Percentiles rank a stretch among this genome's conserved stretches.
Evolutionary conservation across 78 protist genomes (phyloP).

Genomic region (Goniomonas avonlea): DNA sequence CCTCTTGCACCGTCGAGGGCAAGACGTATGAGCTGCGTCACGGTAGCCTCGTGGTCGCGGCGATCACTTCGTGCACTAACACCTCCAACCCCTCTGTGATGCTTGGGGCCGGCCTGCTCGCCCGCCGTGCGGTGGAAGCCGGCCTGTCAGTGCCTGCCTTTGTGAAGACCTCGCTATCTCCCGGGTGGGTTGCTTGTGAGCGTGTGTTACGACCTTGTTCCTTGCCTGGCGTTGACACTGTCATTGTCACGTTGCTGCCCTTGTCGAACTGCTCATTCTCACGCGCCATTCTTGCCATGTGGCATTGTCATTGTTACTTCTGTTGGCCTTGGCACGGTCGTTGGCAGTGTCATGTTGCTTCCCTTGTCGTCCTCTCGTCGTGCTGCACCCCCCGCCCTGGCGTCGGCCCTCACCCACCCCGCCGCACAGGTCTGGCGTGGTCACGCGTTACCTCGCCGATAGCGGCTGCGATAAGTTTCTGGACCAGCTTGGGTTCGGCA

Average conservation of each 20-base stretch:
- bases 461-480: conserved; percentile 53
- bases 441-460: conserved; percentile 57
- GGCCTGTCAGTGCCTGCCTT: conserved; percentile 61
- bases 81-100: conserved; percentile 81
- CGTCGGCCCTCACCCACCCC: not conserved
- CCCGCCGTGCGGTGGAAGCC: conserved; percentile 63
- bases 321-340: too few relatives aligned
- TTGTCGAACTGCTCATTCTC: too few relatives aligned
- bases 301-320: too few relatives aligned
- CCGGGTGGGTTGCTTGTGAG: conserved; percentile 69
- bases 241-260: too few relatives aligned
- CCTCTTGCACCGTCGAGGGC: conserved; percentile 41
- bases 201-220: too few relatives aligned
- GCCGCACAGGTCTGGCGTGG: conserved; percentile 49
- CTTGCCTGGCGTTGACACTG: too few relatives aligned
- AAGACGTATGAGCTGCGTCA: conserved; percentile 43
- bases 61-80: conserved; percentile 85
- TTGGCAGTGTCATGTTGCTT: too few relatives aligned
- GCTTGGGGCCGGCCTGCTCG: conserved; percentile 81
- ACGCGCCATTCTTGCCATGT: too few relatives aligned
- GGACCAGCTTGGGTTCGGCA: conserved; percentile 58
- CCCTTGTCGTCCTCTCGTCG: too few relatives aligned
- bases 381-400: not conserved
- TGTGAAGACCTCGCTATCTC: conserved; percentile 72
- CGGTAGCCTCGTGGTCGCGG: conserved; percentile 78